Evolutionary conservation across 805 yeast species (phyloP), one percentile per base, ranked within the genome.

Genomic region (Teunomyces pallodes): DNA sequence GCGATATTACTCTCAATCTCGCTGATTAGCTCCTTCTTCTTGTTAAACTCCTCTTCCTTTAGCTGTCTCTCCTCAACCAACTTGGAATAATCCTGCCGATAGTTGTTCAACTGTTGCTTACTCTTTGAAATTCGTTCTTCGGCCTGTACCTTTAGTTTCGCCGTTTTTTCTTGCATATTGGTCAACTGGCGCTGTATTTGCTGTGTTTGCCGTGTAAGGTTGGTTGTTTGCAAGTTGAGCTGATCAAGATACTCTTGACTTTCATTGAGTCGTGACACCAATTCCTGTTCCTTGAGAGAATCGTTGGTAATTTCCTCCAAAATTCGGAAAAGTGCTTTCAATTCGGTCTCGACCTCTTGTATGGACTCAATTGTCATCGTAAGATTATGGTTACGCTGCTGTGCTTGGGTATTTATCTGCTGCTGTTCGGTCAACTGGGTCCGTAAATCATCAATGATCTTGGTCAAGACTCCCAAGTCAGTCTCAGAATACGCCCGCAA

Each of bases 401-500:
- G 86, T 9, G 59, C 45, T 3, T 52, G 46, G 13, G 53, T 50
- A 33, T 58, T 59, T 10, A 53, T 46, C 5, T 47, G 51, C 24
- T 62, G 65, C 27, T 79, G 58, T 1, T 68, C 66, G 9, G 67
- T 65, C 20, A 83, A 68, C 5, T 80, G 71, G 16, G 58, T 61
- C 42, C 72, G 69, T 62, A 86, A 67, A 46, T 82, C 84, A 4
- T 72, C 66, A 17, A 84, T 83, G 17, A 80, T 73, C 51, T 74
- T 74, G 28, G 69, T 68, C 20, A 86, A 67, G 32, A 77, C 75
- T 35, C 75, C 79, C 9, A 87, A 82, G 28, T 87, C 81, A 36
- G 83, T 83, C 35, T 79, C 75, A 3, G 84, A 72, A 56, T 84
- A 86, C 29, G 77, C 77, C 49, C 78, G 75, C 46, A 87, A 67